These are phyloP conservation scores for Glutinoglossum americanum DNA, from an alignment of 495 filamentous ascomycete genomes.

Conservation along the genomic window DNA sequence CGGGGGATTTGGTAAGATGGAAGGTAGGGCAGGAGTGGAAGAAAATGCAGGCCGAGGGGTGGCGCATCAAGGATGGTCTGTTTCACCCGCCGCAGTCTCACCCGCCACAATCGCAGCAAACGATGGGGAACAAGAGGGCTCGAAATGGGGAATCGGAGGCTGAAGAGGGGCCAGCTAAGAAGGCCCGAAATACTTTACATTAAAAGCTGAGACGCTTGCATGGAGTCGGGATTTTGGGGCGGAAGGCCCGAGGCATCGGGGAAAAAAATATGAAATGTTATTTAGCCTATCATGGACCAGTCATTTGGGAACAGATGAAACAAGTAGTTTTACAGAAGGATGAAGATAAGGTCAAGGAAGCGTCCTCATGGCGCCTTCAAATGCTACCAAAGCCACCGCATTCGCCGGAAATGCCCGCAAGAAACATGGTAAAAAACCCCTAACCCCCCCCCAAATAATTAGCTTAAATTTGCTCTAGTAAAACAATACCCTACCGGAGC, in stretches of 20 bases:
- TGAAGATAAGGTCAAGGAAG: constrained; percentile 26
- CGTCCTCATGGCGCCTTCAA: constrained; percentile 75
- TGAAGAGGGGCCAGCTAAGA: background rate
- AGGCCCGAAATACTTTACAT: background rate
- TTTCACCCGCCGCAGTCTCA: background rate
- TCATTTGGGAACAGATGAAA: background rate
- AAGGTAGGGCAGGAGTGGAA: constrained; percentile 46
- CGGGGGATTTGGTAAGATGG: constrained; percentile 61
- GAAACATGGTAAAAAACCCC: constrained; percentile 79
- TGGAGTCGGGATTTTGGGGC: background rate
- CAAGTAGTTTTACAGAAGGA: background rate
- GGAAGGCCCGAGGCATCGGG: background rate
- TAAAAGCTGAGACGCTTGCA: background rate
- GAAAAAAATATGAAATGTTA: background rate
- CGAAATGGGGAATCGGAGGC: background rate
- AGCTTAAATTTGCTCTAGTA: no score
- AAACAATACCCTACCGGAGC: no score
- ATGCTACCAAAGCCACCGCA: constrained; percentile 78
- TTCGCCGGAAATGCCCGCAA: constrained; percentile 90
- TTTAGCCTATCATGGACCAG: background rate
- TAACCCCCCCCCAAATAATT: background rate
- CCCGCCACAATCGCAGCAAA: background rate
- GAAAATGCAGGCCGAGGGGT: constrained; percentile 37
- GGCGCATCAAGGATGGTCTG: constrained; percentile 17
- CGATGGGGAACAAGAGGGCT: background rate